Evolutionary conservation across 805 yeast genomes (phyloP).

Genomic region (Metschnikowia henanensis): DNA sequence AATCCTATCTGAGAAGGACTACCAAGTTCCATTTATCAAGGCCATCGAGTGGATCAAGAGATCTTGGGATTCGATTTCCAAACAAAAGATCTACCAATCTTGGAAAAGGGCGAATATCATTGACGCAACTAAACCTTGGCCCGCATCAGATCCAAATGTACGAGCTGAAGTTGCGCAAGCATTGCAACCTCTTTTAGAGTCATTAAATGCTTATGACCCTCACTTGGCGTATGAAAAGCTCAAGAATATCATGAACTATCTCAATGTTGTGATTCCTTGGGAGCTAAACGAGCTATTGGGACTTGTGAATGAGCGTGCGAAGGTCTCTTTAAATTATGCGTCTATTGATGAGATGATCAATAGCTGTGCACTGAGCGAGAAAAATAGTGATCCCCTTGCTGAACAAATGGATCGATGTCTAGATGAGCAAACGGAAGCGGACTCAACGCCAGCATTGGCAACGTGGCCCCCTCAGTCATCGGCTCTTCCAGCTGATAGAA

Average conservation of each 20-base stretch:
- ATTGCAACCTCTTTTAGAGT: conserved; percentile 14
- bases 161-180: conserved; percentile 15
- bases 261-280: conserved; percentile 58
- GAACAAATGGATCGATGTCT: background rate
- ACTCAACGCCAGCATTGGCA: background rate
- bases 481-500: background rate
- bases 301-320: conserved; percentile 44
- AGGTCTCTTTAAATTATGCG: conserved; percentile 45
- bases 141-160: conserved; percentile 18
- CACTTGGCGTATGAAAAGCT: conserved; percentile 42
- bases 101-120: conserved; percentile 39
- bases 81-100: conserved; percentile 30
- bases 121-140: conserved; percentile 31
- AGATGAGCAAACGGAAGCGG: background rate
- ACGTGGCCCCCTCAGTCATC: conserved; percentile 1
- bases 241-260: conserved; percentile 41
- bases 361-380: conserved; percentile 53
- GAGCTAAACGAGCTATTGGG: conserved; percentile 54
- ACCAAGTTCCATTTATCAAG: conserved; percentile 50
- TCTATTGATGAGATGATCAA: conserved; percentile 63
- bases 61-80: conserved; percentile 50
- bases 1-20: conserved; percentile 40
- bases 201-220: conserved; percentile 18
- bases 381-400: conserved; percentile 1
- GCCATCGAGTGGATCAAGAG: conserved; percentile 58